Evolutionary conservation across 768 basidiomycete genomes (phyloP).

Genomic region (Sarcomyxa edulis): DNA sequence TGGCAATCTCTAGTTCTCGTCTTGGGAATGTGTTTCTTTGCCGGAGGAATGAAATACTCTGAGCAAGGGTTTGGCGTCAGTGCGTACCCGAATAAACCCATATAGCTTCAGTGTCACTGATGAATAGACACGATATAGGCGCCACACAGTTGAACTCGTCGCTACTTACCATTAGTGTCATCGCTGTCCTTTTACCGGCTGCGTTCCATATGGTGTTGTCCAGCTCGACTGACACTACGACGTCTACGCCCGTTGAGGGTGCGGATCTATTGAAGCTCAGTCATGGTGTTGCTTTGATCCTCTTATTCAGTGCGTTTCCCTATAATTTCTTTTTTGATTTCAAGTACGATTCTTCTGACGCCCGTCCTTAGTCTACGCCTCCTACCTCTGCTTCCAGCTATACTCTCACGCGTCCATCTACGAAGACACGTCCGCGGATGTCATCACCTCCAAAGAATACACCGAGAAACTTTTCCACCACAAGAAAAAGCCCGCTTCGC

Average conservation of each 20-base stretch:
- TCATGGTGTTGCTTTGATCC: conserved; percentile 52
- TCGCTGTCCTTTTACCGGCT: conserved; percentile 73
- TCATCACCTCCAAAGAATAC: conserved; percentile 30
- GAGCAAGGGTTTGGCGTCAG: conserved; percentile 77
- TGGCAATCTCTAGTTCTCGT: conserved; percentile 66
- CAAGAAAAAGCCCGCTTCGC: too few species aligned
- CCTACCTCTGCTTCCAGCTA: conserved; percentile 74
- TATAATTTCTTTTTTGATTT: not conserved
- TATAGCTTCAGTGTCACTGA: conserved; percentile 12
- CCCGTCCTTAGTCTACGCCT: conserved; percentile 49
- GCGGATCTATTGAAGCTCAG: conserved; percentile 60
- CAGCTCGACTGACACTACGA: conserved; percentile 15
- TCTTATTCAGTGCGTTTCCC: not conserved
- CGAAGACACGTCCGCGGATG: conserved; percentile 36
- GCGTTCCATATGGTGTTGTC: conserved; percentile 59
- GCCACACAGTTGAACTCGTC: conserved; percentile 73
- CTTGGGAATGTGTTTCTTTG: conserved; percentile 89
- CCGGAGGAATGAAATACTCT: conserved; percentile 71
- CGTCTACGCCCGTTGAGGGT: conserved; percentile 26
- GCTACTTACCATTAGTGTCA: conserved; percentile 71
- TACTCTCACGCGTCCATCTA: conserved; percentile 73
- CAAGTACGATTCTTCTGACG: conserved; percentile 69
- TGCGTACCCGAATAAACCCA: conserved; percentile 43
- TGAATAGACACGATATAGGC: conserved; percentile 20
- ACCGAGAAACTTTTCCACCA: conserved; percentile 14